These are phyloP conservation scores for Neonothopanus nambi DNA, from an alignment of 1,284 basidiomycete genomes.

Conservation along the genomic window DNA sequence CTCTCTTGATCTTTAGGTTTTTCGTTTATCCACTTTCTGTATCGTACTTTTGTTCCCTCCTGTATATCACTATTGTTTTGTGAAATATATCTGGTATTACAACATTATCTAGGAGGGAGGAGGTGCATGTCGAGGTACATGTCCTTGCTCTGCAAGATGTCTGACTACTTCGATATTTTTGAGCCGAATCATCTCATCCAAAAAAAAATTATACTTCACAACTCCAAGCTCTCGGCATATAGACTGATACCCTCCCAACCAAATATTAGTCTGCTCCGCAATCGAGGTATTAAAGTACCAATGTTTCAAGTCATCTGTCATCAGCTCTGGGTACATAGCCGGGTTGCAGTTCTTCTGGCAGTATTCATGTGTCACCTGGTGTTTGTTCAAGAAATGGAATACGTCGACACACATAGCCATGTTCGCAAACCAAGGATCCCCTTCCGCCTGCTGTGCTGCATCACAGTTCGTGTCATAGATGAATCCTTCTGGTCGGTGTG, in stretches of 20 bases:
- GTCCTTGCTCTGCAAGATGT: background rate
- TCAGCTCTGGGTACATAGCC: slow-evolving; percentile 6
- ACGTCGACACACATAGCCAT: slow-evolving; percentile 1
- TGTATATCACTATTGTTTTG: too few relatives aligned
- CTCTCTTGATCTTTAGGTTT: too few relatives aligned
- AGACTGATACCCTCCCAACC: background rate
- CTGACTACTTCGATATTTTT: background rate
- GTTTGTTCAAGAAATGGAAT: slow-evolving; percentile 15
- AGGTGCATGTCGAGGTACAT: background rate
- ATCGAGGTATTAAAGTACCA: slow-evolving; percentile 9
- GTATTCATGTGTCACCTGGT: slow-evolving; percentile 4
- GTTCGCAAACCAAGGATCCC: background rate
- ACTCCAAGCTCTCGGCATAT: slow-evolving; percentile 1
- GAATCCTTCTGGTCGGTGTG: background rate
- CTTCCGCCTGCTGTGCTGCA: background rate
- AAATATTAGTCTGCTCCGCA: slow-evolving; percentile 9
- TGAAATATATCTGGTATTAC: too few relatives aligned
- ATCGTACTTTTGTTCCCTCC: too few relatives aligned
- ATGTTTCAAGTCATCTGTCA: background rate
- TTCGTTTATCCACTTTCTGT: too few relatives aligned
- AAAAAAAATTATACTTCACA: slow-evolving; percentile 10
- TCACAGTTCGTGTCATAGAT: slow-evolving; percentile 5
- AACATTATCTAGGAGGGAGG: too few relatives aligned
- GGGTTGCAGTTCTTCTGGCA: slow-evolving; percentile 15
- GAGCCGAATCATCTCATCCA: slow-evolving; percentile 10